Evolutionary conservation across 164 flowering plant species (phyloP).

Genomic region (Cinnamomum chago): DNA sequence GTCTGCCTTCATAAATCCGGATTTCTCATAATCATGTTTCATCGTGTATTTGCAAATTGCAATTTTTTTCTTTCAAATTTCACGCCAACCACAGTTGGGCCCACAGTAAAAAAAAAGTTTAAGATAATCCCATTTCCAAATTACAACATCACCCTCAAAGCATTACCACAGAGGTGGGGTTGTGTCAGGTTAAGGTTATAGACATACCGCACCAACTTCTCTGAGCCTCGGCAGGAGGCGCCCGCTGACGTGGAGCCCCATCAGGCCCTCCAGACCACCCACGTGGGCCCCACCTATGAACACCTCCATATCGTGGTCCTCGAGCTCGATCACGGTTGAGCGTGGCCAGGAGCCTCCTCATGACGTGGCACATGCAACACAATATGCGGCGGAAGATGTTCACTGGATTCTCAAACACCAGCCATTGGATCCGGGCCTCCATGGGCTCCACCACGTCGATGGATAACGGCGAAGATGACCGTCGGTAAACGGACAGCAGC

Average conservation of each 20-base stretch:
- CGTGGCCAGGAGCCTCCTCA: slow-evolving; percentile 65
- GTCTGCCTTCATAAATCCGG: too few relatives aligned
- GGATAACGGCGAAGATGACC: slow-evolving; percentile 32
- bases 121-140: too few relatives aligned
- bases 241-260: slow-evolving; percentile 69
- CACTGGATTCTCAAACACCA: slow-evolving; percentile 80
- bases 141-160: too few relatives aligned
- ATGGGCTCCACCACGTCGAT: slow-evolving; percentile 63
- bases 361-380: slow-evolving; percentile 96
- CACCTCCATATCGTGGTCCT: slow-evolving; percentile 56
- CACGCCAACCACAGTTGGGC: too few relatives aligned
- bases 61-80: too few relatives aligned
- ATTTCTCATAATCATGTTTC: too few relatives aligned
- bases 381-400: slow-evolving; percentile 72
- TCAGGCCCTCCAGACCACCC: slow-evolving; percentile 73
- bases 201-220: slow-evolving; percentile 32
- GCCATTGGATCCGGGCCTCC: slow-evolving; percentile 61
- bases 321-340: slow-evolving; percentile 84
- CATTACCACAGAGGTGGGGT: background rate
- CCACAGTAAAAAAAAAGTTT: too few relatives aligned
- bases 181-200: background rate
- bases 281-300: slow-evolving; percentile 74
- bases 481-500: slow-evolving; percentile 8
- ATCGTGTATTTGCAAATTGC: too few relatives aligned
- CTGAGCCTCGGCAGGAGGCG: slow-evolving; percentile 61